Evolutionary conservation across 176 grass and related monocot genomes (phyloP), one percentile per base, ranked within the genome.

Genomic region (Pharus latifolius): DNA sequence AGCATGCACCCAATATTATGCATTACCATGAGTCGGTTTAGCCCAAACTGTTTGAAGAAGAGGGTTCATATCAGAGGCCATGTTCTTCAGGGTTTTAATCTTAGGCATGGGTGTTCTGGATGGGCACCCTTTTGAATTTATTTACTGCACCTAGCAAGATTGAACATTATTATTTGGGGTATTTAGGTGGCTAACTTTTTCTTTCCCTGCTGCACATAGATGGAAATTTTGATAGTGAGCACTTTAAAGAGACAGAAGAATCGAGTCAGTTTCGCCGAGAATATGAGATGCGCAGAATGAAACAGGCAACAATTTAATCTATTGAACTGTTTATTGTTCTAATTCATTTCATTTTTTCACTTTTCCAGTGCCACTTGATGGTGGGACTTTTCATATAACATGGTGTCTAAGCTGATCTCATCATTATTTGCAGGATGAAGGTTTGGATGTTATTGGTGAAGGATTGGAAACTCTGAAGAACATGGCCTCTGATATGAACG

Each of bases 401-500:
- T n/a, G n/a, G n/a, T n/a, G n/a, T n/a, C n/a, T n/a, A n/a, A n/a
- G n/a, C n/a, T n/a, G n/a, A n/a, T n/a, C n/a, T n/a, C n/a, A n/a
- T n/a, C n/a, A n/a, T n/a, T n/a, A n/a, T 81, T 28, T 59, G 23
- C 81, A 99, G 96, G 90, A 99, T 90, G 68, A 99, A 88, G 96
- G 87, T 62, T 83, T 99, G 71, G 82, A 91, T 33, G 10, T 86
- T 51, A 99, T 99, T 52, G 86, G 90, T 70, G 96, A 99, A 82
- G 95, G 96, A 10, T 67, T 99, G 40, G 84, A 83, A 66, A 94
- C 96, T 33, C 72, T 99, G 20, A 99, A 91, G 62, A 88, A 91
- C 47, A 94, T 99, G 96, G 96, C 96, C 22, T 68, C 74, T 70
- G 96, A 95, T 72, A 99, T 99, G 96, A 88, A 99, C 31, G 96